phyloP scores from a whole-genome alignment of 1,139 yeast genomes.

The Magnusiomyces sp. region DNA sequence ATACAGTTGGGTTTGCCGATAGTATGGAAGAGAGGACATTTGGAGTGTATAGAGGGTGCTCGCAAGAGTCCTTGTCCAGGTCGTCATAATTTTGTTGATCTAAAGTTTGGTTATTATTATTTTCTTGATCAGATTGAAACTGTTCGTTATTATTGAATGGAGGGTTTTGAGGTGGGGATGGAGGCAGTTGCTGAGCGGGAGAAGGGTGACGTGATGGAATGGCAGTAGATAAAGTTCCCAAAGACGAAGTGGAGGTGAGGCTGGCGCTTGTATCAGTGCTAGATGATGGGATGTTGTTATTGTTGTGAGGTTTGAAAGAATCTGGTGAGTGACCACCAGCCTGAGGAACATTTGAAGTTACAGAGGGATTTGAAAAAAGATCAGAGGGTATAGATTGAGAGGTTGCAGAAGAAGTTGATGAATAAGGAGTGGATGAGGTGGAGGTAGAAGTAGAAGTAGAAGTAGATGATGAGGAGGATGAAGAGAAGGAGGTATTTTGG shows the following conservation, averaged over 20 bases:
- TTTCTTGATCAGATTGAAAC: background rate
- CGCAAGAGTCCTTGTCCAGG: background rate
- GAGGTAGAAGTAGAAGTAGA: too few species aligned
- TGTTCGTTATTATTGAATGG: background rate
- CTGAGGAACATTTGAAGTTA: background rate
- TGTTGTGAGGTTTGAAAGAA: too few species aligned
- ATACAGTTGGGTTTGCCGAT: slow-evolving; percentile 17
- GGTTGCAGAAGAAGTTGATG: too few species aligned
- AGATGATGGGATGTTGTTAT: too few species aligned
- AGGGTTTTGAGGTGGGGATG: background rate
- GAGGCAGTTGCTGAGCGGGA: slow-evolving; percentile 1
- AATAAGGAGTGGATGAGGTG: too few species aligned
- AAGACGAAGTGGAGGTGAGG: too few species aligned
- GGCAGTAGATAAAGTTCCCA: background rate
- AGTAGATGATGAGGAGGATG: background rate
- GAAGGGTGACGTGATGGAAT: background rate
- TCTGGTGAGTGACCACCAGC: too few species aligned
- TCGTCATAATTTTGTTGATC: background rate
- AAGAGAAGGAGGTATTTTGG: background rate
- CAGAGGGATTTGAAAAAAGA: too few species aligned
- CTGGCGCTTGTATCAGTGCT: too few species aligned
- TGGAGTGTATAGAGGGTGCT: slow-evolving; percentile 9
- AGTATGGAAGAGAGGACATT: background rate
- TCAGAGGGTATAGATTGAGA: too few species aligned
- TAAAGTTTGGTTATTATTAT: background rate